phyloP scores from a whole-genome alignment of 108 stramenopile genomes.

The Skeletonema potamos region DNA sequence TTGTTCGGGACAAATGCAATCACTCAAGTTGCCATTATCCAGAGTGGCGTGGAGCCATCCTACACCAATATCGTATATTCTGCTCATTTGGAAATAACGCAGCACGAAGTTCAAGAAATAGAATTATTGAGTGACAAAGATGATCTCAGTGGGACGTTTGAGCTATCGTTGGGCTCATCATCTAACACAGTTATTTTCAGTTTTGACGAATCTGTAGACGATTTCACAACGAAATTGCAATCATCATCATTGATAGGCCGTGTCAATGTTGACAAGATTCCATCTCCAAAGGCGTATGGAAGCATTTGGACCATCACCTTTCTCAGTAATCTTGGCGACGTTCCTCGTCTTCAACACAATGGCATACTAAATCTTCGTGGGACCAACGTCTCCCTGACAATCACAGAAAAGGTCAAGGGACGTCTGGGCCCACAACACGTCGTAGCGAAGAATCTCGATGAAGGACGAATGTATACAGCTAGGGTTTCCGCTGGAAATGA shows the following conservation, averaged over 20 bases:
- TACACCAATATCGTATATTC: conserved; percentile 34
- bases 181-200: conserved; percentile 11
- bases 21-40: conserved; percentile 22
- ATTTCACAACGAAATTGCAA: conserved; percentile 47
- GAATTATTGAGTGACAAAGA: conserved; percentile 14
- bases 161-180: conserved; percentile 13
- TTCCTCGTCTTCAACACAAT: conserved; percentile 48
- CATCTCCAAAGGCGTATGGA: background rate
- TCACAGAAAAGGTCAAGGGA: conserved; percentile 36
- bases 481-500: conserved; percentile 47
- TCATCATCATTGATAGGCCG: conserved; percentile 37
- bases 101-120: conserved; percentile 33
- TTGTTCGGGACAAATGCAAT: conserved; percentile 20
- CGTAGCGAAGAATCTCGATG: conserved; percentile 26
- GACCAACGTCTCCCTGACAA: conserved; percentile 25
- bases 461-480: conserved; percentile 29
- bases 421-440: conserved; percentile 15
- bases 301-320: conserved; percentile 51
- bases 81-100: background rate
- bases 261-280: conserved; percentile 21
- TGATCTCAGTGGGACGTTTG: conserved; percentile 34
- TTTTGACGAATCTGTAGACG: conserved; percentile 33
- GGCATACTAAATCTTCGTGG: conserved; percentile 33
- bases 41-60: conserved; percentile 23
- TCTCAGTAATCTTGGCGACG: conserved; percentile 47